These are phyloP conservation scores for Trichosporon inkin DNA, from an alignment of 1,284 basidiomycete genomes.

Conservation along the genomic window DNA sequence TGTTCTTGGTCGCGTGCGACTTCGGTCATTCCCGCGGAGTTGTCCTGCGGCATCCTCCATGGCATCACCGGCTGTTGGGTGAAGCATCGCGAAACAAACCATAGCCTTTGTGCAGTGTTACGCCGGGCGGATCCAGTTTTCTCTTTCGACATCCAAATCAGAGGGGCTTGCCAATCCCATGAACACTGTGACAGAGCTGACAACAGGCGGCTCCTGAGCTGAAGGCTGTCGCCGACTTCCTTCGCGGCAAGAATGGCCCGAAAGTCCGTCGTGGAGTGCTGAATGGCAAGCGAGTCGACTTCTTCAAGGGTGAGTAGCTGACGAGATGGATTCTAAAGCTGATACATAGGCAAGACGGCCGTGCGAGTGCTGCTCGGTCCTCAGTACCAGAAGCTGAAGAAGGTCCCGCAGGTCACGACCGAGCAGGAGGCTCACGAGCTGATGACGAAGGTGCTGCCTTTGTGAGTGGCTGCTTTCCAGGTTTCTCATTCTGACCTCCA, in stretches of 20 bases:
- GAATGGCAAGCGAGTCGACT: slow-evolving; percentile 92
- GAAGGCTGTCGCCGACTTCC: slow-evolving; percentile 74
- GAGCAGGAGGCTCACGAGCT: slow-evolving; percentile 73
- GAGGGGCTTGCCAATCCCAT: background rate
- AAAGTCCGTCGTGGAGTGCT: slow-evolving; percentile 85
- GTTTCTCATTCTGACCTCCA: slow-evolving; percentile 18
- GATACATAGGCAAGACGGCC: slow-evolving; percentile 72
- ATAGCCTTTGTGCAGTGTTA: too few species aligned
- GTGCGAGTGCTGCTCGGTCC: slow-evolving; percentile 88
- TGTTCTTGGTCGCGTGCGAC: background rate
- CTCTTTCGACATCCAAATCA: background rate
- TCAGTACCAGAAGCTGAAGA: slow-evolving; percentile 82
- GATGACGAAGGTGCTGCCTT: slow-evolving; percentile 68
- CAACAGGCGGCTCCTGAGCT: slow-evolving; percentile 64
- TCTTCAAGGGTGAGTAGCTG: slow-evolving; percentile 82
- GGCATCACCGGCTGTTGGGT: background rate
- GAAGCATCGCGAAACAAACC: background rate
- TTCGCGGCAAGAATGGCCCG: slow-evolving; percentile 78
- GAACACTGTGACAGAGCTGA: slow-evolving; percentile 1
- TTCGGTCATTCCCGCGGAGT: background rate
- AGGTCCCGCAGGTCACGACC: slow-evolving; percentile 68
- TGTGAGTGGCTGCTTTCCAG: slow-evolving; percentile 30
- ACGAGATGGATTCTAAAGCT: background rate
- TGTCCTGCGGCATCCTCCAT: background rate
- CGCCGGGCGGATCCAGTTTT: too few species aligned